Evolutionary conservation across 225 moss, liverwort and hornwort species (phyloP).

Genomic region (Sphagnum contortum): DNA sequence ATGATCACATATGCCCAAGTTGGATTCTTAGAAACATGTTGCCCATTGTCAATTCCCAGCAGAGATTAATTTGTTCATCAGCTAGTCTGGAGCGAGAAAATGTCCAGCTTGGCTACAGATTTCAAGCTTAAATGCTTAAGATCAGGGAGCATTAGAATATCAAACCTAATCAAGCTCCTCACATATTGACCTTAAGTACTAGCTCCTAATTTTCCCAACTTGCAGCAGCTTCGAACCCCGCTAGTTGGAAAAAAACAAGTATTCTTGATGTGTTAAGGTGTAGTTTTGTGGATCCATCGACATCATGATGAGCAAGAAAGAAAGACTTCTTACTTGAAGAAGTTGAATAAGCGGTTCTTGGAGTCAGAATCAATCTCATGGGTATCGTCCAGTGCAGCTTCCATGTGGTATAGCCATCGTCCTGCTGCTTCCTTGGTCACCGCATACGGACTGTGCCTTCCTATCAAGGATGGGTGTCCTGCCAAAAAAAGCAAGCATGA

Average conservation of each 20-base stretch:
- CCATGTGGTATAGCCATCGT: constrained; percentile 78
- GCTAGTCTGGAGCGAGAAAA: no score
- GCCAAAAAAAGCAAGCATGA: constrained; percentile 1
- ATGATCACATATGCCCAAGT: background rate
- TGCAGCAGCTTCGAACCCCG: no score
- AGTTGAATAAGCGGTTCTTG: constrained; percentile 63
- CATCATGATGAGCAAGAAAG: background rate
- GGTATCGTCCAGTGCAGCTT: constrained; percentile 51
- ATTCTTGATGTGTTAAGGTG: no score
- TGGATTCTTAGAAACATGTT: no score
- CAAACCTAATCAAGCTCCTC: background rate
- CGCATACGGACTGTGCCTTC: constrained; percentile 60
- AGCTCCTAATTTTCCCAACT: background rate
- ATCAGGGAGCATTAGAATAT: background rate
- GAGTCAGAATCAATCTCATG: constrained; percentile 66
- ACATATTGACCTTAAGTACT: background rate
- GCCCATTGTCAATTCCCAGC: no score
- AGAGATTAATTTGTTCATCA: no score
- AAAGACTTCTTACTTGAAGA: constrained; percentile 43
- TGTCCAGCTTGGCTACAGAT: no score
- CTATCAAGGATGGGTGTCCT: constrained; percentile 89
- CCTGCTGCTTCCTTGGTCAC: constrained; percentile 71
- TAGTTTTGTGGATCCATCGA: background rate
- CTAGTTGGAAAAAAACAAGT: no score
- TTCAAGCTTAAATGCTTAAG: background rate